Evolutionary conservation across 257 asterid genomes (phyloP), one percentile per base, ranked within the genome.

Genomic region (Nicotiana tabacum): DNA sequence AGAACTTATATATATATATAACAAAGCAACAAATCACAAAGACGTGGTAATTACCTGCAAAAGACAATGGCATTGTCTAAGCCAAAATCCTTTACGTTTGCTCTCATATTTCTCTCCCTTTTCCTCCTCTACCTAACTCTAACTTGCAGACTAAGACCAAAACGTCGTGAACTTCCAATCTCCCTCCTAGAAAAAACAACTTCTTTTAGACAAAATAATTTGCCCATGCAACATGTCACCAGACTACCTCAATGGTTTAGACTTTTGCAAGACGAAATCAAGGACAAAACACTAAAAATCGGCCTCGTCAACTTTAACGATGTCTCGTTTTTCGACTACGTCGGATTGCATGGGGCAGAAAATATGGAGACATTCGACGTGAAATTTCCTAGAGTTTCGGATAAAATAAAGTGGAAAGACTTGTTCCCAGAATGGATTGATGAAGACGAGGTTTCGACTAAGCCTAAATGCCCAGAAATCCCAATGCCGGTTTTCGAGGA

Each of bases 351-450:
- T 5, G 82, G 65, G 29, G 77, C 18, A 18, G 39, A 79, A 21
- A 77, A 57, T 15, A 1, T 77, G 30, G 86, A 87, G 39, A 30
- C 77, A 15, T 37, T 83, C 2, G 15, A 85, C 27, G 84, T 92
- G 48, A 35, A 84, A 37, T 91, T 91, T 68, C 84, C 85, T 5
- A 83, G 17, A 4, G 89, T 88, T 27, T 82, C 70, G 3, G 66
- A 86, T 66, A 46, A 82, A 18, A 24, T 91, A 3, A 35, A 78
- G 78, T 94, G 98, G 98, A 65, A 84, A 4, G 80, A 91, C 35
- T 77, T 92, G 29, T 94, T 90, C n/a, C 97, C 94, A 0, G 87
- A 77, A 37, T 89, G 89, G 94, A 90, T 90, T 17, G 57, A 85
- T 1, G 96, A 91, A 88, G 80, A 62, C 0, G 51, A 39, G 17